These are phyloP conservation scores for Saccharomycopsis babjevae DNA, from an alignment of 805 yeast species.

Conservation along the genomic window DNA sequence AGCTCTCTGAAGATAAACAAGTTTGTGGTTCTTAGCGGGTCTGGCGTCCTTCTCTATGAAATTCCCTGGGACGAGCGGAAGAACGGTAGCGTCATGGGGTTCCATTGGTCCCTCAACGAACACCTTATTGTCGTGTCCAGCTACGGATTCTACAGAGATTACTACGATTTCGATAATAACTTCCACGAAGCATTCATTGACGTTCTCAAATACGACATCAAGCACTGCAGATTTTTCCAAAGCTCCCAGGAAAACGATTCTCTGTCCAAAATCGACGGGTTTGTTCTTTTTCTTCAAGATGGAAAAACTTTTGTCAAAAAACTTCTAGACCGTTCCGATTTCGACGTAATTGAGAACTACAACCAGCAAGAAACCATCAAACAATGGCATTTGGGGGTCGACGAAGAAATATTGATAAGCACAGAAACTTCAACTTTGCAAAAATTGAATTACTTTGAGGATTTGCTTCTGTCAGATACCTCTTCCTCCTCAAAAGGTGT, in stretches of 20 bases:
- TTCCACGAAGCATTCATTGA: conserved; percentile 39
- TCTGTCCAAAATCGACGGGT: conserved; percentile 22
- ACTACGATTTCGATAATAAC: conserved; percentile 56
- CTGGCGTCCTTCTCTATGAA: conserved; percentile 24
- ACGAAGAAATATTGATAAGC: conserved; percentile 24
- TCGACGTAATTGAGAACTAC: background rate
- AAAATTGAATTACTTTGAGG: background rate
- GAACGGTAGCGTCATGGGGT: conserved; percentile 42
- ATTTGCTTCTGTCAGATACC: background rate
- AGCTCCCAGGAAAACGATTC: background rate
- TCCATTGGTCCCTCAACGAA: conserved; percentile 45
- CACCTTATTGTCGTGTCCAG: conserved; percentile 45
- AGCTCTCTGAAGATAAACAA: background rate
- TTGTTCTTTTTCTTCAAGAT: conserved; percentile 31
- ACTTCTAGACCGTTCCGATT: background rate
- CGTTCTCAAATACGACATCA: conserved; percentile 28
- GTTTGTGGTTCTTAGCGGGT: conserved; percentile 27
- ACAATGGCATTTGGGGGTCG: conserved; percentile 24
- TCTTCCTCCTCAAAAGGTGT: conserved; percentile 32
- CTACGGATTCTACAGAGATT: conserved; percentile 44
- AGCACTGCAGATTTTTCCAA: conserved; percentile 31
- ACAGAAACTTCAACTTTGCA: background rate
- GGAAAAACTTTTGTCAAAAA: background rate
- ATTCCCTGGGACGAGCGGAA: conserved; percentile 36
- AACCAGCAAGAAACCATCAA: background rate